Conservation (phyloP, 164 flowering plant genomes). For the Magnolia kwangsiensis region DNA sequence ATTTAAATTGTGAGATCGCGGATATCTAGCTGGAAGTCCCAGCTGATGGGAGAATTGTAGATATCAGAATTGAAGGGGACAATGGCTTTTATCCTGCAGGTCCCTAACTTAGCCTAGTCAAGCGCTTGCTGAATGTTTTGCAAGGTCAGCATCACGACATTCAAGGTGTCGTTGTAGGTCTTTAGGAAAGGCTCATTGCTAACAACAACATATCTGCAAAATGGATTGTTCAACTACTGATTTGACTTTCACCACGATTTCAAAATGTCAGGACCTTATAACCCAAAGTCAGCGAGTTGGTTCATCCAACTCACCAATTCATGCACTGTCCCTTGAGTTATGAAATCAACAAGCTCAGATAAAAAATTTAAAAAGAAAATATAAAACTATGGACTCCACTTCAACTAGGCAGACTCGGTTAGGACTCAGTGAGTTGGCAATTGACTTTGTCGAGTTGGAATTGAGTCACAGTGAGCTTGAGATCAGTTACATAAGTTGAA, state of each 20-base stretch:
- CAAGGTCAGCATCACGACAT: slow-evolving; percentile 18
- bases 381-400: not conserved
- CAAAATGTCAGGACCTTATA: not conserved
- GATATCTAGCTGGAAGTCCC: slow-evolving; percentile 25
- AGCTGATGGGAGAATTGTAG: slow-evolving; percentile 26
- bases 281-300: not conserved
- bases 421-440: too few relatives aligned
- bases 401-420: too few relatives aligned
- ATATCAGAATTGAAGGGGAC: slow-evolving; percentile 28
- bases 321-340: too few relatives aligned
- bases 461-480: too few relatives aligned
- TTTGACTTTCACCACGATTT: not conserved
- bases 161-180: slow-evolving; percentile 17
- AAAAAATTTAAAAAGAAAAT: too few relatives aligned
- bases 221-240: not conserved
- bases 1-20: slow-evolving; percentile 29
- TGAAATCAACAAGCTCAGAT: too few relatives aligned
- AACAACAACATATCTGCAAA: slow-evolving; percentile 25
- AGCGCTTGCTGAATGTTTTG: slow-evolving; percentile 26
- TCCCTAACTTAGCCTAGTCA: slow-evolving; percentile 20
- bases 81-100: slow-evolving; percentile 20
- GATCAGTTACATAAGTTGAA: not conserved
- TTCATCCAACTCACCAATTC: not conserved
- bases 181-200: slow-evolving; percentile 26
- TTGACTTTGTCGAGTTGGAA: too few relatives aligned